phyloP scores from a whole-genome alignment of 345 rosid genomes.

The Acer campestre region DNA sequence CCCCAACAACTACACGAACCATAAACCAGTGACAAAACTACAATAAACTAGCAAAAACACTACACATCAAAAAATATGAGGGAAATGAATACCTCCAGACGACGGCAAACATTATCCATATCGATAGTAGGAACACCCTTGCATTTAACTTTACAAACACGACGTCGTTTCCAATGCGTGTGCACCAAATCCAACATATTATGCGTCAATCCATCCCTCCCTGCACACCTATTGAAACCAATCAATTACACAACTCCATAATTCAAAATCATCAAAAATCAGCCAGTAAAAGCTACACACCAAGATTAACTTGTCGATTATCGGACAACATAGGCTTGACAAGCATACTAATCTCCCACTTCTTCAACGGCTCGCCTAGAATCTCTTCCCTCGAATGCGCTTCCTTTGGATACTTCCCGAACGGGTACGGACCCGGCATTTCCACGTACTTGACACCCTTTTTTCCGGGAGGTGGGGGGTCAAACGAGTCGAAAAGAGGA shows the following conservation, averaged over 20 bases:
- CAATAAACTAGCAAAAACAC: neutral
- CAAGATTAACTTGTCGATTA: slow-evolving; percentile 92
- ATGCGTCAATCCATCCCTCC: slow-evolving; percentile 96
- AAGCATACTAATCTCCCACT: slow-evolving; percentile 76
- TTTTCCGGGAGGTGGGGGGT: slow-evolving; percentile 63
- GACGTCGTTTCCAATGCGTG: slow-evolving; percentile 79
- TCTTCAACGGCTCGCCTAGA: slow-evolving; percentile 81
- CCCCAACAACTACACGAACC: neutral
- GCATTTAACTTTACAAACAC: slow-evolving; percentile 84
- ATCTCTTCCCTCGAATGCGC: slow-evolving; percentile 65
- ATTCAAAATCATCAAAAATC: neutral
- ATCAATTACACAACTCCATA: neutral
- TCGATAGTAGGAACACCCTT: slow-evolving; percentile 93
- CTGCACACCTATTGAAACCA: slow-evolving; percentile 31
- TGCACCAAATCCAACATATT: slow-evolving; percentile 95
- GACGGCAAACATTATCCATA: slow-evolving; percentile 82
- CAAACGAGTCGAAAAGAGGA: slow-evolving; percentile 74
- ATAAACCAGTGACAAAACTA: neutral
- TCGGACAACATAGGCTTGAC: slow-evolving; percentile 66
- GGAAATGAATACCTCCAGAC: slow-evolving; percentile 65
- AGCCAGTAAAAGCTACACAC: slow-evolving; percentile 39
- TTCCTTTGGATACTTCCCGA: slow-evolving; percentile 71
- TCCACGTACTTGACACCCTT: slow-evolving; percentile 67
- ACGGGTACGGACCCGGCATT: slow-evolving; percentile 66
- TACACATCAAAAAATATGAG: neutral